These are phyloP conservation scores for Rehmannia glutinosa DNA, from an alignment of 257 asterid species.

Conservation along the genomic window DNA sequence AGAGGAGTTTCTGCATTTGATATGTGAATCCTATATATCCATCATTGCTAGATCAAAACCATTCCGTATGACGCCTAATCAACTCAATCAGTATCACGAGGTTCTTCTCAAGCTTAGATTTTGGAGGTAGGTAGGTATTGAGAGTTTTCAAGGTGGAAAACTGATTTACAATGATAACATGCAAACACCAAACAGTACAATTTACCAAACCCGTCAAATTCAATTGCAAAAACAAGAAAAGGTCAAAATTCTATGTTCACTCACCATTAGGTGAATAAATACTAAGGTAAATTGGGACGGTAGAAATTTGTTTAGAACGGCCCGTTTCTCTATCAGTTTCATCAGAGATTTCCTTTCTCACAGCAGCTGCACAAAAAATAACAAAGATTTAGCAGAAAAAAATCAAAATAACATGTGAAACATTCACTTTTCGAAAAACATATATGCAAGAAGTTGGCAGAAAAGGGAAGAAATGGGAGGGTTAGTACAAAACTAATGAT, in stretches of 20 bases:
- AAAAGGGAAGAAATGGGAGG: neutral
- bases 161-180: neutral
- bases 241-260: conserved; percentile 7
- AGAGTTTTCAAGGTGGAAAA: neutral
- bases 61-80: neutral
- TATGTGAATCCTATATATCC: neutral
- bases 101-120: neutral
- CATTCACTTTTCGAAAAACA: neutral
- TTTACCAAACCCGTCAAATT: neutral
- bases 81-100: neutral
- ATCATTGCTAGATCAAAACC: neutral
- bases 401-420: neutral
- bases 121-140: neutral
- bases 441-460: neutral
- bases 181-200: neutral
- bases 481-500: neutral
- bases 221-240: neutral
- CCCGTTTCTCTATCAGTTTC: conserved; percentile 99
- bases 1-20: neutral
- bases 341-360: conserved; percentile 84
- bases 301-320: conserved; percentile 71
- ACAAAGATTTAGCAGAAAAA: conserved; percentile 14
- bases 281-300: conserved; percentile 93
- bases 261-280: conserved; percentile 84
- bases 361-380: conserved; percentile 67